A percentile compares a stretch with the other conserved stretches of the same genome.
phyloP scores from a whole-genome alignment of 371 early-diverging fungal genomes.

The Mucor plumbeus region DNA sequence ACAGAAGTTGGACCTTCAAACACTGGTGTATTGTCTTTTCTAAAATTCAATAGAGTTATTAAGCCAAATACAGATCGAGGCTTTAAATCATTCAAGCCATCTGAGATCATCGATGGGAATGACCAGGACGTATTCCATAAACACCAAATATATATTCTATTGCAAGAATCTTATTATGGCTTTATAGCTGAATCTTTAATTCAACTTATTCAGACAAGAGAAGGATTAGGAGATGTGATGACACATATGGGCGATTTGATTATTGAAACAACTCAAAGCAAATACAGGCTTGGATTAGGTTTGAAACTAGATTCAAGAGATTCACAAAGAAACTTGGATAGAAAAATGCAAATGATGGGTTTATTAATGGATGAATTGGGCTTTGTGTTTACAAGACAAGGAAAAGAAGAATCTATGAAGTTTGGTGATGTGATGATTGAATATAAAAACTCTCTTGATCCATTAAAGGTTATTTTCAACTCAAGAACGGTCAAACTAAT shows the following conservation, averaged over 20 bases:
- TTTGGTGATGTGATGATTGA: conserved; percentile 66
- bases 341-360: conserved; percentile 65
- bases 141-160: conserved; percentile 59
- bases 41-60: conserved; percentile 58
- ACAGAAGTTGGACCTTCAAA: conserved; percentile 41
- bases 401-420: conserved; percentile 58
- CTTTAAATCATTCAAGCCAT: conserved; percentile 58
- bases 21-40: conserved; percentile 49
- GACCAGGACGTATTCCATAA: conserved; percentile 65
- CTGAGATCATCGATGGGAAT: conserved; percentile 62
- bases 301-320: conserved; percentile 50
- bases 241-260: conserved; percentile 62
- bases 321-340: conserved; percentile 57
- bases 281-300: conserved; percentile 62
- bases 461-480: conserved; percentile 59
- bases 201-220: conserved; percentile 54
- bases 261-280: conserved; percentile 66
- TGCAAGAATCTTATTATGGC: conserved; percentile 61
- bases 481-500: conserved; percentile 57
- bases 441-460: conserved; percentile 61
- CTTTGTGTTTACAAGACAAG: conserved; percentile 58
- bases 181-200: conserved; percentile 52
- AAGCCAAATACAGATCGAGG: conserved; percentile 58
- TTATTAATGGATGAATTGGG: conserved; percentile 63
- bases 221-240: conserved; percentile 54